Evolutionary conservation across 2,329 filamentous ascomycete genomes (phyloP), one percentile per base, ranked within the genome.

Genomic region (Pezizomycotina sp.): DNA sequence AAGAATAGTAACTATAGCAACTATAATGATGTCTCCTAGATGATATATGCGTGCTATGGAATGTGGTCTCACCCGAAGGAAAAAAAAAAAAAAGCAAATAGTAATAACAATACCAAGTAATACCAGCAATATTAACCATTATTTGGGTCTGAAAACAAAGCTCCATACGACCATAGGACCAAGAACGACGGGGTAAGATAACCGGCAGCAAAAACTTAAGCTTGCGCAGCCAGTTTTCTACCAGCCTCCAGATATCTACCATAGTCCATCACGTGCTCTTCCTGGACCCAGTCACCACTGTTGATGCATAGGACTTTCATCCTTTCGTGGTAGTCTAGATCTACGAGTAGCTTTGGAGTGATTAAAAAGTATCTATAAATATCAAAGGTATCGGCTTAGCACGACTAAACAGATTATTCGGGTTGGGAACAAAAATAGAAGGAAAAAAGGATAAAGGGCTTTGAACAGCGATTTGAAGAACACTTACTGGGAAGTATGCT

Each of bases 291-390:
- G 25, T 92, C 81, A 30, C 89, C 89, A 54, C 78, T 89, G 42
- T 83, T 82, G 55, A 98, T 95, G 55, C 83, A 91, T 49, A 93
- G 69, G 21, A 95, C 74, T 52, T 75, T 81, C 84, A 98, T 98
- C 48, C 83, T 78, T 36, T 69, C 66, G 55, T 92, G 79, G 56
- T 93, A 98, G 48, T 74, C 72, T 41, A 98, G 62, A 7, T 77
- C 80, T 4, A 74, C 78, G 42, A 98, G 71, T 43, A 98, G 65
- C 61, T 98, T 98, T 4, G 89, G 89, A 27, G 89, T 98, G 61
- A 98, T 92, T 46, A 98, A 71, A 62, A 98, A 98, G 61, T 98
- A 98, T 60, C 51, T 56, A 27, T 51, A 47, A 22, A 16, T 24
- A 14, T 12, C n/a, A n/a, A n/a, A n/a, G n/a, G 28, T 27, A 28